Conservation (phyloP, 176 grass and related monocot species). For the Coix lacrymajobi region DNA sequence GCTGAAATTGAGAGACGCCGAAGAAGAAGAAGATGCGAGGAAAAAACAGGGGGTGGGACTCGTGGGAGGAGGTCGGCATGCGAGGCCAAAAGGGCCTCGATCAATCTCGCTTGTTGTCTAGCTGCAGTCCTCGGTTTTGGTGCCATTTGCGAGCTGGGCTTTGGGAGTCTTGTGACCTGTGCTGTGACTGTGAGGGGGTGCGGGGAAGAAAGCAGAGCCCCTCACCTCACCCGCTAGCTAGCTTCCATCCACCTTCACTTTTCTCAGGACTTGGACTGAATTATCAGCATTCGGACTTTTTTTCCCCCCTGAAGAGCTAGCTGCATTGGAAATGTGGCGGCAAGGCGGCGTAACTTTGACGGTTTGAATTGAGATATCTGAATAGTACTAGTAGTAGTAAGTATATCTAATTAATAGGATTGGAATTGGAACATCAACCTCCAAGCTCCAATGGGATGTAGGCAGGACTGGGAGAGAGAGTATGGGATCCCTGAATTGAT, state of each 20-base stretch:
- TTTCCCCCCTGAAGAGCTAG: not conserved
- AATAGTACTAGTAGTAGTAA: not conserved
- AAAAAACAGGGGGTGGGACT: not conserved
- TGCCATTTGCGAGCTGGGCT: not conserved
- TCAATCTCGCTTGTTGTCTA: not conserved
- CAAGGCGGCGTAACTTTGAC: not conserved
- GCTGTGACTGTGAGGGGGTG: too few relatives aligned
- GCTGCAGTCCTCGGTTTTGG: not conserved
- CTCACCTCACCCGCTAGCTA: not conserved
- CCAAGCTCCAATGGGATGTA: not conserved
- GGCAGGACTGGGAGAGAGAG: not conserved
- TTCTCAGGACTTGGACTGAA: not conserved
- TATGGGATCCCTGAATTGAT: not conserved
- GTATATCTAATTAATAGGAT: too few relatives aligned
- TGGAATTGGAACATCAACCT: not conserved
- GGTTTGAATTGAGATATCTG: not conserved
- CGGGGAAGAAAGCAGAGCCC: not conserved
- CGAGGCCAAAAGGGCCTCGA: not conserved
- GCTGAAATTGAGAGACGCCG: not conserved
- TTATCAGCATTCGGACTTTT: not conserved
- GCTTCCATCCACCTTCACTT: not conserved
- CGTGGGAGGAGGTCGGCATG: conserved; percentile 28
- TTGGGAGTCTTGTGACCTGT: not conserved
- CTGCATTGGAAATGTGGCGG: not conserved
- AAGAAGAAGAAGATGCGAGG: not conserved